Base-by-base conservation (phyloP, 2,329 filamentous ascomycete species). In the Paecilomyces fulvus region DNA sequence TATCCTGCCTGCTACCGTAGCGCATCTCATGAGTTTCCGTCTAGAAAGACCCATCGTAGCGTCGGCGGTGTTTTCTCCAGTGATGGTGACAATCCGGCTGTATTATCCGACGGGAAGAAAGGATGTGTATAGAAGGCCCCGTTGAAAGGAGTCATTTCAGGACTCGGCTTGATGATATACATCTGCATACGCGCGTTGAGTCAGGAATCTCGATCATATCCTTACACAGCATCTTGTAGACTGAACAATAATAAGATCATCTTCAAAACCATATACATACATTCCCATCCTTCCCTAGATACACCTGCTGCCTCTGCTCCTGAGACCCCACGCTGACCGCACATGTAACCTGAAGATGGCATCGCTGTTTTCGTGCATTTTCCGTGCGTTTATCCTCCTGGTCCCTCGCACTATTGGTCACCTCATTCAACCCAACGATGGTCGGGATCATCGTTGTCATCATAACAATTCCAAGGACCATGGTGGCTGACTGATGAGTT, bases 381-480 rank as follows among this genome's bases (percentile, higher is more conserved):
- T 58, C 59, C 30, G 57, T 54, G 28, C 63, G 59, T n/a, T 55
- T 57, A 17, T 64, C 61, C 43, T 65, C 62, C 11, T 61, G 57
- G 30, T 66, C 59, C 4, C 63, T 59, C 20, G 55, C 61, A 30
- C 58, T 52, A 30, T 65, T 59, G 12, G 61, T 63, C 9, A 62
- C 62, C 55, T 66, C 60, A 53, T 66, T 66, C 8, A 66, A 49
- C 4, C 63, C 63, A 48, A 65, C 62, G 58, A 66, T 66, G 21
- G 63, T 65, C 31, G 64, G 64, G 43, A 65, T 21, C 63, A 65
- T 65, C 8, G 63, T 51, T 33, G 60, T 56, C 60, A 66, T 63
- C 60, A 64, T 63, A 58, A 61, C 51, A 56, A 64, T 51, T 30
- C 65, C 55, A 30, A 68, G 46, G 30, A 67, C 57, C 67, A 70